Percentiles rank a stretch among this genome's conserved stretches.
Conservation (phyloP, 768 basidiomycete genomes). For the Panellus pusillus region DNA sequence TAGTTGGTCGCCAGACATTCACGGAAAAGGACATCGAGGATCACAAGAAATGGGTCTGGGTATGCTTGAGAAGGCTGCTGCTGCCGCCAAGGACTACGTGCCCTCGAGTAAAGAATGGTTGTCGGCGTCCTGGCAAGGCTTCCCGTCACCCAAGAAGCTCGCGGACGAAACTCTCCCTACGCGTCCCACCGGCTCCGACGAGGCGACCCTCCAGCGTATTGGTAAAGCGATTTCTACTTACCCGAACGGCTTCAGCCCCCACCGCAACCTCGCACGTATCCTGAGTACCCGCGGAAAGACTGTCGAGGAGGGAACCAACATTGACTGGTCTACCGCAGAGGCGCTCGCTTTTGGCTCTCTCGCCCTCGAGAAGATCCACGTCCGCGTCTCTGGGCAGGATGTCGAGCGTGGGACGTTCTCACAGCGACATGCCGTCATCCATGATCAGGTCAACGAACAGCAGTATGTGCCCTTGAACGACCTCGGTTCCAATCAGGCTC, state of each 20-base stretch:
- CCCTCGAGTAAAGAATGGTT: constrained; percentile 97
- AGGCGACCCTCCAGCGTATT: constrained; percentile 74
- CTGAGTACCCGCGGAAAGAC: constrained; percentile 84
- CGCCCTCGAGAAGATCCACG: constrained; percentile 89
- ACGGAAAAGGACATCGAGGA: constrained; percentile 96
- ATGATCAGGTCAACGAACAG: constrained; percentile 91
- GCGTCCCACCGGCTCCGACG: constrained; percentile 79
- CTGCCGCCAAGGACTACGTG: constrained; percentile 92
- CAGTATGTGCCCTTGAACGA: constrained; percentile 90
- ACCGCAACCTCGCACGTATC: constrained; percentile 94
- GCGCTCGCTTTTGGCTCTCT: constrained; percentile 95
- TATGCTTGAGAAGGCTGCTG: constrained; percentile 95
- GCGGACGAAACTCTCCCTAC: constrained; percentile 92
- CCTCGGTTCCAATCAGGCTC: constrained; percentile 84
- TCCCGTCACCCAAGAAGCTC: constrained; percentile 95
- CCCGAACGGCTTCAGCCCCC: constrained; percentile 82
- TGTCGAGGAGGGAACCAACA: constrained; percentile 85
- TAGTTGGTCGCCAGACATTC: constrained; percentile 89
- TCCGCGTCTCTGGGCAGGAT: constrained; percentile 96
- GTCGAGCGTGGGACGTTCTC: constrained; percentile 99
- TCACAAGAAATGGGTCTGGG: constrained; percentile 99
- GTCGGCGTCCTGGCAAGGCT: constrained; percentile 96
- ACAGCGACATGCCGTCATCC: constrained; percentile 94
- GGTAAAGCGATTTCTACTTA: constrained; percentile 86
- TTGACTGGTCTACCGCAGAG: constrained; percentile 99